phyloP scores from a whole-genome alignment of 1,139 yeast species.

The Saccharomyces hybrid region DNA sequence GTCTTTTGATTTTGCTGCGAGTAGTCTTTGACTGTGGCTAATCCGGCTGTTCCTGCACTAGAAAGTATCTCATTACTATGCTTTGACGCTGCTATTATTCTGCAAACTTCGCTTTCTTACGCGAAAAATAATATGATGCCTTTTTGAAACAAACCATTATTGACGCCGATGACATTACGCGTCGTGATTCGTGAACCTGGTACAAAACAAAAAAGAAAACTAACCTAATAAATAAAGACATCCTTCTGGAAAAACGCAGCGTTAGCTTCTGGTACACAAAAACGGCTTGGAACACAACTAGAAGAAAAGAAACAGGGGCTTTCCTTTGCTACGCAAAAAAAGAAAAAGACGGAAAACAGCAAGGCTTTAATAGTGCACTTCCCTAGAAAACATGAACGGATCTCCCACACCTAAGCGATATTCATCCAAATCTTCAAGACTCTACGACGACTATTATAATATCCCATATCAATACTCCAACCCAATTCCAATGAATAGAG shows the following conservation, averaged over 20 bases:
- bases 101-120: neutral
- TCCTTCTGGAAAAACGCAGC: neutral
- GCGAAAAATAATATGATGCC: neutral
- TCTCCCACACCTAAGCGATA: conserved; percentile 24
- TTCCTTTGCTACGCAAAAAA: neutral
- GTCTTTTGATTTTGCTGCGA: neutral
- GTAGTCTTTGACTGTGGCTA: no score
- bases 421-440: conserved; percentile 11
- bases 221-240: neutral
- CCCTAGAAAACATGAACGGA: conserved; percentile 11
- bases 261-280: conserved; percentile 3
- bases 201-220: neutral
- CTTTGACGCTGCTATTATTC: neutral
- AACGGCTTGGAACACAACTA: conserved; percentile 4
- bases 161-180: neutral
- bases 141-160: neutral
- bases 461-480: conserved; percentile 1
- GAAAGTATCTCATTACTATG: neutral
- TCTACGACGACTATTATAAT: neutral
- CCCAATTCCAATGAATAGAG: neutral
- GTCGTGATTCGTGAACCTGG: neutral
- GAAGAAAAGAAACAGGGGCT: neutral
- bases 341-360: neutral
- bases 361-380: neutral
- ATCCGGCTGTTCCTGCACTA: no score